Evolutionary conservation across 169 alveolate species (phyloP).

Genomic region (Cryptosporidium meleagridis): DNA sequence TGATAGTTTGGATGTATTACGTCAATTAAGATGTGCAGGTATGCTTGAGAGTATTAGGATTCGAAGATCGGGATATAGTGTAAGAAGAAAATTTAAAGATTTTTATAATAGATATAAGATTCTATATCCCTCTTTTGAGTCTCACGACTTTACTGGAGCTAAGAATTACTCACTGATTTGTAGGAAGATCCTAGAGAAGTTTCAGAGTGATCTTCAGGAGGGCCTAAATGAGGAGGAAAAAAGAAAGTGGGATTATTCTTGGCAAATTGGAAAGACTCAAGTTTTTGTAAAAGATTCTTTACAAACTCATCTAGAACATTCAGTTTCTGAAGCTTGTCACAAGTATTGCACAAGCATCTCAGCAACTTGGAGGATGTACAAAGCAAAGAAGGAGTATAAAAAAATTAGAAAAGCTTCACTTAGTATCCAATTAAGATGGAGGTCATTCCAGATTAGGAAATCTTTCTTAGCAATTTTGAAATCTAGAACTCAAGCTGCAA

Average conservation of each 20-base stretch:
- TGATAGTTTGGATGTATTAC: conserved; percentile 86
- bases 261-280: conserved; percentile 77
- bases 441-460: conserved; percentile 25
- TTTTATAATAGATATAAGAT: conserved; percentile 78
- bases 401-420: background rate
- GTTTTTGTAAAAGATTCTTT: conserved; percentile 76
- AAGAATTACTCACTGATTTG: conserved; percentile 62
- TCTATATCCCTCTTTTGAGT: conserved; percentile 62
- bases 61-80: conserved; percentile 84
- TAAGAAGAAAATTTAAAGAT: conserved; percentile 81
- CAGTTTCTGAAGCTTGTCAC: conserved; percentile 30
- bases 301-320: conserved; percentile 43
- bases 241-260: conserved; percentile 34
- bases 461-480: conserved; percentile 5
- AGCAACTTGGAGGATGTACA: conserved; percentile 70
- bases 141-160: conserved; percentile 69
- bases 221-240: conserved; percentile 25
- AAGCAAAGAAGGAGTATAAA: conserved; percentile 18
- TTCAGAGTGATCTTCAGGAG: conserved; percentile 50
- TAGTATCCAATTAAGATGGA: conserved; percentile 19
- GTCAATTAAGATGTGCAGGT: conserved; percentile 87
- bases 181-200: conserved; percentile 49
- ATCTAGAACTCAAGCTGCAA: conserved; percentile 33
- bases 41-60: conserved; percentile 85
- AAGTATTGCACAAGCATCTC: conserved; percentile 62